Evolutionary conservation across 192 early-diverging fungal species (phyloP), one percentile per base, ranked within the genome.

Genomic region (Lobosporangium transversale): DNA sequence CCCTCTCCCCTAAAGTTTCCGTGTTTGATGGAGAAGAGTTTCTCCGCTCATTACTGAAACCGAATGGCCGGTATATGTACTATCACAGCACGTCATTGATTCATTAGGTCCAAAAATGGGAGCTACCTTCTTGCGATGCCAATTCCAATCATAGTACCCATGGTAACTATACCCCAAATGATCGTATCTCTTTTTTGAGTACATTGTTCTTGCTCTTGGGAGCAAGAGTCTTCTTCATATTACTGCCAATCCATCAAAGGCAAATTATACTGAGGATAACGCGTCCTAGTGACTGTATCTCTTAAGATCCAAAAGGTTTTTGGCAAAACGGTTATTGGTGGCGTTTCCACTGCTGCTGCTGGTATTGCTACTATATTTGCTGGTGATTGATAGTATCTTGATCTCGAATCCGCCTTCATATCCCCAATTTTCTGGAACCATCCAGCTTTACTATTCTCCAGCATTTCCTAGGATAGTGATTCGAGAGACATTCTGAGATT

Each of bases 331-430:
- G 58, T 31, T 29, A 21, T 49, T 8, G 8, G 14, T 6, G 14
- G 18, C 14, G 5, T n/a, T 7, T 49, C 30, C 18, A 8, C 32
- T 31, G 1, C 30, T 10, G 27, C 11, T 31, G 29, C 20, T 18
- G 15, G 29, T 5, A 32, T 17, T 29, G 1, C 30, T n/a, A 33
- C 43, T 20, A n/a, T 21, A 36, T 51, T 54, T 36, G 27, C 44
- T 26, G 32, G 20, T 17, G 45, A 43, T 23, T 18, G 62, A 66
- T 2, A 62, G 62, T 36, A 67, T 60, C 45, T 42, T 32, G 36
- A 76, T 62, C 53, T 76, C 64, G 32, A 76, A 76, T 49, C 67
- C 73, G 1, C 73, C 73, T 53, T 76, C 73, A 30, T 67, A 66
- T 31, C 50, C 52, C 73, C 73, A 76, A 48, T 76, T 59, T 26